Conservation (phyloP, 768 basidiomycete species). For the Tricholoma saponaceum region DNA sequence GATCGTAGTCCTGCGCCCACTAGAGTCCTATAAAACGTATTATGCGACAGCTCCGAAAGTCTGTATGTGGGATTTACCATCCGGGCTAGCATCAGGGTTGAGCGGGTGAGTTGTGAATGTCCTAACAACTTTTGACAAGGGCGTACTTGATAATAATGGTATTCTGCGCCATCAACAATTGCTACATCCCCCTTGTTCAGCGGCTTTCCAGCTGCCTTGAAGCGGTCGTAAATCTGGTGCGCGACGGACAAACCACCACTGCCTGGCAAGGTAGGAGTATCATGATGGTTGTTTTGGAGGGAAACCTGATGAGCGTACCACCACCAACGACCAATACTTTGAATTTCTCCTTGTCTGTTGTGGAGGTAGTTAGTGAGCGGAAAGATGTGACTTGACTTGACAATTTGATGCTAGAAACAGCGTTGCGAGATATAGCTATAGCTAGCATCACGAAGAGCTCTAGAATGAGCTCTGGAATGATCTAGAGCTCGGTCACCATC, state of each 20-base stretch:
- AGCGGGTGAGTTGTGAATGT: background rate
- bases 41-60: conserved; percentile 1
- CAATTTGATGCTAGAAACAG: conserved; percentile 2
- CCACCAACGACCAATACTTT: conserved; percentile 87
- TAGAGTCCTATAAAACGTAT: conserved; percentile 63
- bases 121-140: background rate
- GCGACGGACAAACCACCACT: conserved; percentile 80
- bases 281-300: background rate
- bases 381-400: background rate
- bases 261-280: conserved; percentile 39
- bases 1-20: conserved; percentile 82
- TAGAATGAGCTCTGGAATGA: no score
- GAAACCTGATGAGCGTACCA: conserved; percentile 44
- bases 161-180: conserved; percentile 76
- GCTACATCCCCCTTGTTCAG: conserved; percentile 76
- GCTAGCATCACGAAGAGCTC: conserved; percentile 9
- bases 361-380: conserved; percentile 24
- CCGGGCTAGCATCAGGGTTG: conserved; percentile 58
- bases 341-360: conserved; percentile 50
- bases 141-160: conserved; percentile 81
- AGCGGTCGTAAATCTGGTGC: conserved; percentile 82
- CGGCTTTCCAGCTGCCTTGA: conserved; percentile 63
- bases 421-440: conserved; percentile 5
- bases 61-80: conserved; percentile 49
- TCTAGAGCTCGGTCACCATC: no score